phyloP scores from a whole-genome alignment of 179 eudicot species.

The Vitellaria paradoxa region DNA sequence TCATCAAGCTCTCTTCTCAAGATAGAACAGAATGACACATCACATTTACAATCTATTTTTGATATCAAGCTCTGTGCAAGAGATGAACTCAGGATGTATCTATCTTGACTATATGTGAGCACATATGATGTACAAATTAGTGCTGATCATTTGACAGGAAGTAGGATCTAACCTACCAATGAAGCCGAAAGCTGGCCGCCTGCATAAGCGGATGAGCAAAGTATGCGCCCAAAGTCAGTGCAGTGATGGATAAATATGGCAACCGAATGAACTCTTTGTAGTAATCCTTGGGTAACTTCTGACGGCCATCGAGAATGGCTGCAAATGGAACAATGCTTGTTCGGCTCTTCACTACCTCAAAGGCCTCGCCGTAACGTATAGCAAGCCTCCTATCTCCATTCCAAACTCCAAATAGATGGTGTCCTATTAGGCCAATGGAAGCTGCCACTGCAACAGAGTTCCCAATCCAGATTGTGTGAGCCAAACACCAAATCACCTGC shows the following conservation, averaged over 20 bases:
- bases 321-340: constrained; percentile 90
- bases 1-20: too few species aligned
- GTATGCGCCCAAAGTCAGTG: constrained; percentile 75
- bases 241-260: constrained; percentile 82
- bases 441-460: constrained; percentile 94
- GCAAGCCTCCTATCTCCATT: constrained; percentile 91
- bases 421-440: constrained; percentile 87
- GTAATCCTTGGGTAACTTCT: constrained; percentile 68
- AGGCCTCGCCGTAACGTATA: constrained; percentile 72
- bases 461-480: constrained; percentile 96
- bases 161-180: constrained; percentile 52
- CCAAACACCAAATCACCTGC: constrained; percentile 96
- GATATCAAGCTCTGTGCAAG: too few species aligned
- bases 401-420: constrained; percentile 97
- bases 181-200: constrained; percentile 83
- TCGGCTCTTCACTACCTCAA: constrained; percentile 72
- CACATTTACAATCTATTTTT: too few species aligned
- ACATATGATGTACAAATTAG: neutral
- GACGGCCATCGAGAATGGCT: constrained; percentile 93
- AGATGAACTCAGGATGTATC: too few species aligned
- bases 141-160: neutral
- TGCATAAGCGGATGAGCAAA: constrained; percentile 97
- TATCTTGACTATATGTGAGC: too few species aligned
- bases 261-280: constrained; percentile 78
- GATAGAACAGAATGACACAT: too few species aligned